Evolutionary conservation across 331 rosid species (phyloP), one percentile per base, ranked within the genome.

Genomic region (Stylosanthes scabra): DNA sequence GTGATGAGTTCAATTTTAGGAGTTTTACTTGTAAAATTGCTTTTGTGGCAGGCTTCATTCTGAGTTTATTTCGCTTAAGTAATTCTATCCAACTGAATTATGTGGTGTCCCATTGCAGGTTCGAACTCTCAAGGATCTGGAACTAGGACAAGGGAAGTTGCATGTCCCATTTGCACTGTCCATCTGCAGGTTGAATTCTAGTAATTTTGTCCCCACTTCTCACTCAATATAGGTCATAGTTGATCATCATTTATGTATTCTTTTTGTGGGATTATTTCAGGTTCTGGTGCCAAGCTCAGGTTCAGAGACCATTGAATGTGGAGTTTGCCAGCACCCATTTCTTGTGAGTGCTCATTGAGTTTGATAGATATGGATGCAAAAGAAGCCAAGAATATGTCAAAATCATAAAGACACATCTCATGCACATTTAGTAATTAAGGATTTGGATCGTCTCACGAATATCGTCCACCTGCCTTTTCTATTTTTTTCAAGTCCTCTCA

Each of bases 281-380:
- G 98, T 95, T 69, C 97, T 92, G 86, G 98, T 95, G 72, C 99
- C 99, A 44, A 95, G 88, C 90, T 90, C 97, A 5, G 99, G 99
- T 42, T 90, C 99, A 0, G 99, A 95, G 84, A 95, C 99, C 42
- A 92, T 95, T 1, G 99, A 95, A 62, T 95, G 98, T 65, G 99
- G 99, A 67, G 99, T 92, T 75, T 95, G 99, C 88, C 98, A 95
- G 82, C 89, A 90, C 78, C 97, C 99, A 40, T 95, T 95, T 84
- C 98, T 95, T 67, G 98, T 95, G 63, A 87, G 93, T 84, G 88
- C 96, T 71, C 93, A 90, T 74, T 95, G 93, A 95, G 86, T 16
- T 50, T 29, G 63, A 68, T 75, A 20, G 56, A 37, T 78, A 25
- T 13, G 20, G 9, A 40, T 52, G 58, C 71, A 27, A 73, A 66